Evolutionary conservation across 2,329 filamentous ascomycete species (phyloP).

Genomic region (Zymoseptoria brevis): DNA sequence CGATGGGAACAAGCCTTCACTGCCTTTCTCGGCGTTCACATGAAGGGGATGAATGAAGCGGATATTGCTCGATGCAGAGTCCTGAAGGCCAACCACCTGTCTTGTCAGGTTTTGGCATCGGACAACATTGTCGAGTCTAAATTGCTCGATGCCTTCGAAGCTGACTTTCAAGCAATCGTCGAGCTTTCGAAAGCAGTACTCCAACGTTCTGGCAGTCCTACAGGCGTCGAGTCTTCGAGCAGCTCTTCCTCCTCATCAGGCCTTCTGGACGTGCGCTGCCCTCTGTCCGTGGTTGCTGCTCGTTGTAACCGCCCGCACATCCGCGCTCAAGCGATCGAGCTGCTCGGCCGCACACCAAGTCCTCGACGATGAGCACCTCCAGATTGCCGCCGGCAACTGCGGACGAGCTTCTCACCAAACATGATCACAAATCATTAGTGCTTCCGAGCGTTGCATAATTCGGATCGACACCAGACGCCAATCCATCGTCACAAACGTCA

Average conservation of each 20-base stretch:
- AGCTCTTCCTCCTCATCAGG: slow-evolving; percentile 4
- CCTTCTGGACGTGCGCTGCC: slow-evolving; percentile 19
- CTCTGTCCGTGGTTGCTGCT: slow-evolving; percentile 21
- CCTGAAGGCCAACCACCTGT: slow-evolving; percentile 28
- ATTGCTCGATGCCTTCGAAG: slow-evolving; percentile 17
- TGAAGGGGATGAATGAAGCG: slow-evolving; percentile 21
- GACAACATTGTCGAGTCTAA: slow-evolving; percentile 9
- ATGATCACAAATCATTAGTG: not conserved
- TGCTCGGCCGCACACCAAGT: slow-evolving; percentile 3
- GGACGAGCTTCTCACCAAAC: not conserved
- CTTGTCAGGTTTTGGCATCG: slow-evolving; percentile 25
- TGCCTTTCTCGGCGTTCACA: slow-evolving; percentile 20
- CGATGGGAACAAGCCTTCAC: slow-evolving; percentile 28
- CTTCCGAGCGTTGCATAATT: not conserved
- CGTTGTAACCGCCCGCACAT: slow-evolving; percentile 15
- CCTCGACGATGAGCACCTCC: slow-evolving; percentile 1
- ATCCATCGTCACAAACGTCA: not conserved
- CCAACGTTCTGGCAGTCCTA: slow-evolving; percentile 5
- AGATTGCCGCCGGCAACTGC: not conserved
- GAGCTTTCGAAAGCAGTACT: slow-evolving; percentile 23
- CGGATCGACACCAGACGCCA: not conserved
- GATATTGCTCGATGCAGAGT: slow-evolving; percentile 24
- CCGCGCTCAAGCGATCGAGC: slow-evolving; percentile 14
- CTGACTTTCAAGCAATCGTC: slow-evolving; percentile 25
- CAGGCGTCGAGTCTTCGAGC: slow-evolving; percentile 8